Evolutionary conservation across 257 asterid genomes (phyloP).

Genomic region (Eustoma russellianum): DNA sequence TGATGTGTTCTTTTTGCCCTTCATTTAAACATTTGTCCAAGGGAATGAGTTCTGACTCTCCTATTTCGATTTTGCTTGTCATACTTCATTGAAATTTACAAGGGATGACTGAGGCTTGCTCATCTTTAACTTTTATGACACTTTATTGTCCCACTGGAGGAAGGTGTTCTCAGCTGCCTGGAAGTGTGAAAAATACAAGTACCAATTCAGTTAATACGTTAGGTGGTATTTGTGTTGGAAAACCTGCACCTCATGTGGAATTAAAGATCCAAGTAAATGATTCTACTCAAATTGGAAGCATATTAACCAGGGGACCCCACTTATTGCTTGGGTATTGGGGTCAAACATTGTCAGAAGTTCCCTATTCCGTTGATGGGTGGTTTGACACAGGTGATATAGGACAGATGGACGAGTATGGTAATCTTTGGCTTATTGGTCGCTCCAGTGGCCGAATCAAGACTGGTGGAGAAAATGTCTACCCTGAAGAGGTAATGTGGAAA

Average conservation of each 20-base stretch:
- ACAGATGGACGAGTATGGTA: slow-evolving; percentile 52
- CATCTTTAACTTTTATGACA: slow-evolving; percentile 82
- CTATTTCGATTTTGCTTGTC: background rate
- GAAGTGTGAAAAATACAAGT: slow-evolving; percentile 9
- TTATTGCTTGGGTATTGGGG: slow-evolving; percentile 88
- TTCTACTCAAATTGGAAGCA: slow-evolving; percentile 38
- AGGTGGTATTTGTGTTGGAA: slow-evolving; percentile 66
- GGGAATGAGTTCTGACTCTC: background rate
- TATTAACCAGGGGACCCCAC: slow-evolving; percentile 78
- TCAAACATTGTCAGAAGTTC: slow-evolving; percentile 25
- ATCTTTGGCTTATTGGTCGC: slow-evolving; percentile 87
- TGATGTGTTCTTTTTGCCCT: too few species aligned
- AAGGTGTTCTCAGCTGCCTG: slow-evolving; percentile 11
- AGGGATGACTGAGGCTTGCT: slow-evolving; percentile 96
- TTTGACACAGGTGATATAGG: slow-evolving; percentile 90
- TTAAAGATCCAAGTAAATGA: slow-evolving; percentile 33
- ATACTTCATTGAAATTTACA: background rate
- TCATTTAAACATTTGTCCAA: too few species aligned
- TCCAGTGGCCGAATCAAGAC: slow-evolving; percentile 72
- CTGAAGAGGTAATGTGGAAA: slow-evolving; percentile 52
- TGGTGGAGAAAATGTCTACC: slow-evolving; percentile 88
- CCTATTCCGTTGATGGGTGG: slow-evolving; percentile 37
- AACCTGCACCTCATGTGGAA: slow-evolving; percentile 75
- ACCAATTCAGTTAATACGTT: slow-evolving; percentile 13
- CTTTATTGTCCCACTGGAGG: slow-evolving; percentile 47